Percentiles rank a stretch among this genome's conserved stretches.
These are phyloP conservation scores for Wilcoxina mikolae DNA, from an alignment of 495 filamentous ascomycete genomes.

Conservation along the genomic window DNA sequence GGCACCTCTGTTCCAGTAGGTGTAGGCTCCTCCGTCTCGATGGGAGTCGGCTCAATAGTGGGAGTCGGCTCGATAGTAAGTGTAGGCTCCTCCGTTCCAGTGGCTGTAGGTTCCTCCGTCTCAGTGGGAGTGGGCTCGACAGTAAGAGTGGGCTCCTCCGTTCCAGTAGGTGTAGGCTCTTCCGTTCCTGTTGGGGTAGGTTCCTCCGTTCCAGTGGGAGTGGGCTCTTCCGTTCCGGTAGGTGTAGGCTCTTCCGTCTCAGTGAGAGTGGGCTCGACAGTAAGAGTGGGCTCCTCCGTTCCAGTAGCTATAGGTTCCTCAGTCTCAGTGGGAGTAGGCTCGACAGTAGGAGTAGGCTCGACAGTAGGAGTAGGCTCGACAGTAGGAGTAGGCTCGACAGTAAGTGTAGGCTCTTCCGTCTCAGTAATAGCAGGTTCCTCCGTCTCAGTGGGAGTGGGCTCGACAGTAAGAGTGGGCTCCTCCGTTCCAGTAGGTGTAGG, in stretches of 20 bases:
- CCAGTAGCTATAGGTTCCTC: too few relatives aligned
- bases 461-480: neutral
- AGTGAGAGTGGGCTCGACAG: neutral
- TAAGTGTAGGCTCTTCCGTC: neutral
- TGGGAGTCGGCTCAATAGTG: neutral
- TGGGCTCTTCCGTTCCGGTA: neutral
- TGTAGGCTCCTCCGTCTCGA: neutral
- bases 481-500: neutral
- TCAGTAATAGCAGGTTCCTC: neutral
- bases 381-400: neutral
- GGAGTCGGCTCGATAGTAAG: neutral
- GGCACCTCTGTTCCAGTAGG: neutral
- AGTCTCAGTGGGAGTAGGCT: neutral
- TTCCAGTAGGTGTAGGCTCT: neutral
- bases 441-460: neutral
- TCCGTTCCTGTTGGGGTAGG: neutral
- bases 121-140: neutral
- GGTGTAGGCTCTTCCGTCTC: neutral
- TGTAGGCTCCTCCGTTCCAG: neutral
- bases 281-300: too few relatives aligned
- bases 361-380: neutral
- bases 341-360: neutral
- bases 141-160: too few relatives aligned
- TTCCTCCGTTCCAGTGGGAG: neutral
- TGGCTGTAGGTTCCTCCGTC: neutral